Base-by-base conservation (phyloP, 2,329 filamentous ascomycete species). In the Neonectria ditissima region DNA sequence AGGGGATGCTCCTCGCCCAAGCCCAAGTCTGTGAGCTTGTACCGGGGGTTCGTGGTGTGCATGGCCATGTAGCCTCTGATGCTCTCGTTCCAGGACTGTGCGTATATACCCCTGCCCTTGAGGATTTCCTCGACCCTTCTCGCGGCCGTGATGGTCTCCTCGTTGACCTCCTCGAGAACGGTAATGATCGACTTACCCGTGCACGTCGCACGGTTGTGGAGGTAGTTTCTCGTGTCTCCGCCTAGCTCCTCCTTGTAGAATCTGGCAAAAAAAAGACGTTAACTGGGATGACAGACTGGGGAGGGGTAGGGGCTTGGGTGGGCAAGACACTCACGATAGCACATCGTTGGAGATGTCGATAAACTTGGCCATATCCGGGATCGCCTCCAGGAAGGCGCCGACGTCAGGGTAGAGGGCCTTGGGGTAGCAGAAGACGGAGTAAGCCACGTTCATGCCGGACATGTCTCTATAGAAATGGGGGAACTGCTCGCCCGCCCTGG, bases 181-280 rank as follows among this genome's bases (percentile, higher is more conserved):
- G 51, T 32, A 30, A 59, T 28, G 14, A 59, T 34, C 26, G 57
- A 28, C 57, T 59, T 59, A n/a, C 50, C 57, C 9, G 43, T 34
- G 22, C 20, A 37, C 9, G 44, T 52, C 4, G 57, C 57, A 14
- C 48, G 16, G 57, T 59, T 59, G 39, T 59, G 57, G 30, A 59
- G 41, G 22, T 59, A 59, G 32, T 59, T 59, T 32, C 57, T 59
- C 28, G 28, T 45, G 11, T 59, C 57, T 16, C 57, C 57, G 6
- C 57, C 50, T 5, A 59, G 22, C 18, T 59, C 57, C 26, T 59
- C 57, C n/a, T 59, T 59, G 48, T 59, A 59, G 41, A 59, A 59
- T 22, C 57, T 59, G 16, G 6, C 7, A 14, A n/a, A n/a, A n/a
- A n/a, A n/a, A n/a, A n/a, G 7, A 18, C 16, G 22, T 50, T 50